These are phyloP conservation scores for Ocimum tenuiflorum DNA, from an alignment of 257 asterid species.

Conservation along the genomic window DNA sequence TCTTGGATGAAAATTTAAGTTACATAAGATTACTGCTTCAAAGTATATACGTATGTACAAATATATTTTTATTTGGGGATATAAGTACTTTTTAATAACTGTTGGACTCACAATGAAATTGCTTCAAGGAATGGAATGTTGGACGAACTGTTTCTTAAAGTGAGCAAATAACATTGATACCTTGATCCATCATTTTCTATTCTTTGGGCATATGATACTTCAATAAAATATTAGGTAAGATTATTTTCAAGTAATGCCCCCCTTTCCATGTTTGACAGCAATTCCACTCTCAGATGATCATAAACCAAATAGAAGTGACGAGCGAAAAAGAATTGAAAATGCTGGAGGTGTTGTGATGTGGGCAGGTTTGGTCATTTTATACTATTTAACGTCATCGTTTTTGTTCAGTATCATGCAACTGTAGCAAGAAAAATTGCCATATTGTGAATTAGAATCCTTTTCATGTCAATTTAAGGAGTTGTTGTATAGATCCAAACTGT, in stretches of 20 bases:
- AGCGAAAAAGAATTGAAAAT: slow-evolving; percentile 91
- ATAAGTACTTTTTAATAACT: neutral
- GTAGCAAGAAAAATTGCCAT: neutral
- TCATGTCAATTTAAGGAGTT: slow-evolving; percentile 6
- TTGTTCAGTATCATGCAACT: neutral
- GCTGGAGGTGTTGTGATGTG: slow-evolving; percentile 99
- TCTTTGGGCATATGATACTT: neutral
- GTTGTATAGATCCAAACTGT: neutral
- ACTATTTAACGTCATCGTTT: neutral
- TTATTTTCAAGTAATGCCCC: neutral
- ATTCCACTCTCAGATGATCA: slow-evolving; percentile 95
- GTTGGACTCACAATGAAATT: neutral
- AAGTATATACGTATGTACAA: neutral
- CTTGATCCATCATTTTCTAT: neutral
- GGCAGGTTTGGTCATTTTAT: slow-evolving; percentile 64
- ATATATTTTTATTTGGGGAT: neutral
- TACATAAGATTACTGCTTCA: slow-evolving; percentile 6
- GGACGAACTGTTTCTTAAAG: neutral
- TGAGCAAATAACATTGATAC: neutral
- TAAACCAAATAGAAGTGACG: slow-evolving; percentile 94
- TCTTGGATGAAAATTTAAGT: neutral
- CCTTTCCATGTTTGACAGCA: slow-evolving; percentile 49
- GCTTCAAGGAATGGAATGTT: slow-evolving; percentile 5
- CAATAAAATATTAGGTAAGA: neutral
- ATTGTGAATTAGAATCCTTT: neutral